Base-by-base conservation (phyloP, 345 rosid species). In the Citrus cavaleriei region DNA sequence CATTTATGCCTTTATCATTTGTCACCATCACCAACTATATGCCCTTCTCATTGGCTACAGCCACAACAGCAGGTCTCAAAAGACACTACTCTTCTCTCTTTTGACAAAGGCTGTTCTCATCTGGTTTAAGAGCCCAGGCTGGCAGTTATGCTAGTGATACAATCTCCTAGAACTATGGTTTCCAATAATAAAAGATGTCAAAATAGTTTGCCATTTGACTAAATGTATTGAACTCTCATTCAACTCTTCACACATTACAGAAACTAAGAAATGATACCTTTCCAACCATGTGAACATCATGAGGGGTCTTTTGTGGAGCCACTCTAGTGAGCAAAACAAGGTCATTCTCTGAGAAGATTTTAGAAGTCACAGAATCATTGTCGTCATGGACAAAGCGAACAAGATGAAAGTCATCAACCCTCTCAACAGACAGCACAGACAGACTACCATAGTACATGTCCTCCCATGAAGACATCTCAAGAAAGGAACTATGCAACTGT, bases 361-460 rank as follows among this genome's bases (percentile, higher is more conserved):
- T 94, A 37, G 90, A 83, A 72, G 89, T 84, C 75, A 87, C 79
- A 77, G 86, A 85, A 80, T 87, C 88, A 60, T 78, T 80, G 81
- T 87, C 94, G 55, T 95, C 99, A 80, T 92, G 97, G 73, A 94
- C 90, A 86, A 92, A 93, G 68, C 98, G 98, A 79, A 93, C 90
- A 82, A 92, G 90, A 87, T 95, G 99, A 77, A 95, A 95, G 70
- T 93, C 97, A 72, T 95, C 99, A 84, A 95, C 89, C 82, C 99
- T 91, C 86, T 96, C 98, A 85, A 96, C 89, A 22, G 98, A 91
- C 78, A 96, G 77, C 78, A 94, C 95, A 65, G 99, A 96, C 37
- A 96, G 73, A 83, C 76, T 83, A 34, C 99, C 97, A 81, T 80
- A 91, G 79, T 87, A 90, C 78, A 91, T 83, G 54, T 96, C 98